Evolutionary conservation across 305 asterid genomes (phyloP).

Genomic region (Fraxinus velutina): DNA sequence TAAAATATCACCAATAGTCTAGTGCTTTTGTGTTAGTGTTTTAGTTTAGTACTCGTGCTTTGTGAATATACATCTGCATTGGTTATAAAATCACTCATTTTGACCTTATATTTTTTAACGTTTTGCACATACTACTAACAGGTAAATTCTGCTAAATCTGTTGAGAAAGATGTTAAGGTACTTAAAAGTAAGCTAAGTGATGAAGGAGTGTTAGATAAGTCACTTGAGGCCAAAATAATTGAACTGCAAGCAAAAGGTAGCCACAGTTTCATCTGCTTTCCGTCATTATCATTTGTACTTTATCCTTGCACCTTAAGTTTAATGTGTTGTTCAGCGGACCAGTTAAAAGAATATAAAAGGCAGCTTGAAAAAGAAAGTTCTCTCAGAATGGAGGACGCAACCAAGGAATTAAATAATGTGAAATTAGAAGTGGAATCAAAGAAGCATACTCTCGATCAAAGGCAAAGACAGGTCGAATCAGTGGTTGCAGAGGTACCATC

Average conservation of each 20-base stretch:
- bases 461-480: constrained; percentile 61
- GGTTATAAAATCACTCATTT: constrained; percentile 10
- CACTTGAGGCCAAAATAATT: constrained; percentile 62
- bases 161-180: constrained; percentile 73
- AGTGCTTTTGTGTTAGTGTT: neutral
- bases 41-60: constrained; percentile 4
- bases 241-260: constrained; percentile 69
- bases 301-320: constrained; percentile 9
- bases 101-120: neutral
- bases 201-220: constrained; percentile 52
- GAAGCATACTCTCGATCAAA: constrained; percentile 42
- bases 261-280: constrained; percentile 14
- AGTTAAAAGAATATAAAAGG: constrained; percentile 47
- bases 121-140: constrained; percentile 24
- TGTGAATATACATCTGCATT: constrained; percentile 1
- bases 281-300: constrained; percentile 16
- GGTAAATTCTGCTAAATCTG: constrained; percentile 68
- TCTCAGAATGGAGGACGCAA: constrained; percentile 40
- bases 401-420: constrained; percentile 58
- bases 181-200: constrained; percentile 66
- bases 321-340: constrained; percentile 47
- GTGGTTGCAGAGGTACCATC: constrained; percentile 55
- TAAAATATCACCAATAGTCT: neutral
- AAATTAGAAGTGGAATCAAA: constrained; percentile 55
- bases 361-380: constrained; percentile 60